Evolutionary conservation across 768 basidiomycete genomes (phyloP).

Genomic region (Tylopilus balloui): DNA sequence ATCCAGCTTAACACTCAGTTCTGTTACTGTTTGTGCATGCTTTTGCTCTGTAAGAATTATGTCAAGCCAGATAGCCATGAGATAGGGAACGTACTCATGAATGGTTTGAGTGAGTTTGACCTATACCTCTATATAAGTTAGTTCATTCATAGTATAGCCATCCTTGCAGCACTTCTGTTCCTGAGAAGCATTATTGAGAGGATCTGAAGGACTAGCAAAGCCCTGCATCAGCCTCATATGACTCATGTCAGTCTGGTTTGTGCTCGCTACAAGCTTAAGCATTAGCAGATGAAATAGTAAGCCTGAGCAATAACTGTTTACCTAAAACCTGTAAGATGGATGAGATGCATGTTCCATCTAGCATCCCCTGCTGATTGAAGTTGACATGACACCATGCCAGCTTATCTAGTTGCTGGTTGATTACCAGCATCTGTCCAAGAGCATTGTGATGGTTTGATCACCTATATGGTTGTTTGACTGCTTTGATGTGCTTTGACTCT

Average conservation of each 20-base stretch:
- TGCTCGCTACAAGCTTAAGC: too few species aligned
- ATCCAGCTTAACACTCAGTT: background rate
- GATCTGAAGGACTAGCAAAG: background rate
- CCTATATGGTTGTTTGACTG: background rate
- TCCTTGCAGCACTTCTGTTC: background rate
- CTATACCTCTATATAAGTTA: background rate
- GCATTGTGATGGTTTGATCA: background rate
- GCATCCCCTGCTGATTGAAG: background rate
- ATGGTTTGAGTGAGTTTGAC: background rate
- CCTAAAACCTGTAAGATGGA: background rate
- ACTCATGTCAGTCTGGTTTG: too few species aligned
- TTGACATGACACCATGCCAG: background rate
- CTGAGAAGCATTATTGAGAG: background rate
- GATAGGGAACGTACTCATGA: background rate
- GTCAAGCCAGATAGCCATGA: background rate
- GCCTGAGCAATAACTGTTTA: background rate
- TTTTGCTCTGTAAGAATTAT: background rate
- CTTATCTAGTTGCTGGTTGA: background rate
- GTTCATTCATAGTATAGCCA: background rate
- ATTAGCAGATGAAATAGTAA: background rate
- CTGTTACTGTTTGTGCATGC: background rate
- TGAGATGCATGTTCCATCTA: background rate
- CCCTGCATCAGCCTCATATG: background rate
- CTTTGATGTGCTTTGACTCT: constrained; percentile 1
- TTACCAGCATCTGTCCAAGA: background rate